Evolutionary conservation across 2,329 filamentous ascomycete species (phyloP).

Genomic region (Colletotrichum godetiae): DNA sequence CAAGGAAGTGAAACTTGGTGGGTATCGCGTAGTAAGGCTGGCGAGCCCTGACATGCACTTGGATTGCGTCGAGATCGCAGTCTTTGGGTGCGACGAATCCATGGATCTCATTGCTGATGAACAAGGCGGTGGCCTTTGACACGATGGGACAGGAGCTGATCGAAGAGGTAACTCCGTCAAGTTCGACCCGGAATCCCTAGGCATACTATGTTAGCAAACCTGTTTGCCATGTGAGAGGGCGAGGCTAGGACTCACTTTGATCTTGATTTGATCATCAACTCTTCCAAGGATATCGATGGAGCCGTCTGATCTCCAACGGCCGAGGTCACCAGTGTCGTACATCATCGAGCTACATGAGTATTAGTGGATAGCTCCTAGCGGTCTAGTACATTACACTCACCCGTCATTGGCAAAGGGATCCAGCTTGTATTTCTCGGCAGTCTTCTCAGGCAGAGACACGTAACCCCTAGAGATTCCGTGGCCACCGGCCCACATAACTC

Average conservation of each 20-base stretch:
- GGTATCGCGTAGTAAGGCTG: constrained; percentile 69
- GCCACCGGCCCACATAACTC: constrained; percentile 68
- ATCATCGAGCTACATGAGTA: constrained; percentile 54
- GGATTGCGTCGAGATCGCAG: constrained; percentile 49
- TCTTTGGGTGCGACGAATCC: constrained; percentile 54
- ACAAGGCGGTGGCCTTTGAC: constrained; percentile 57
- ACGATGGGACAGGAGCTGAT: constrained; percentile 59
- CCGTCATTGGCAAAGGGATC: constrained; percentile 64
- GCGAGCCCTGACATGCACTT: constrained; percentile 49
- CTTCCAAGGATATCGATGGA: constrained; percentile 66
- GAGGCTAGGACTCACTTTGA: constrained; percentile 41
- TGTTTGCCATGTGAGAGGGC: background rate
- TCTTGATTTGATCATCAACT: constrained; percentile 70
- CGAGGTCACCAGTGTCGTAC: constrained; percentile 72
- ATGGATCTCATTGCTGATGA: constrained; percentile 60
- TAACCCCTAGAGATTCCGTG: constrained; percentile 67
- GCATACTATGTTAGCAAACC: background rate
- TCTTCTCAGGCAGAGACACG: constrained; percentile 63
- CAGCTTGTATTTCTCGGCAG: constrained; percentile 58
- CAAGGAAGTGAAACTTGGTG: constrained; percentile 54
- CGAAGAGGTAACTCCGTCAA: constrained; percentile 65
- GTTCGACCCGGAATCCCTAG: constrained; percentile 67
- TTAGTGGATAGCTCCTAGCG: fast-evolving
- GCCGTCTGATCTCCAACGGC: constrained; percentile 64
- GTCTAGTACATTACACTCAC: constrained; percentile 45